These are phyloP conservation scores for Ascochyta clinopodiicola DNA, from an alignment of 2,329 filamentous ascomycete genomes.

Conservation along the genomic window DNA sequence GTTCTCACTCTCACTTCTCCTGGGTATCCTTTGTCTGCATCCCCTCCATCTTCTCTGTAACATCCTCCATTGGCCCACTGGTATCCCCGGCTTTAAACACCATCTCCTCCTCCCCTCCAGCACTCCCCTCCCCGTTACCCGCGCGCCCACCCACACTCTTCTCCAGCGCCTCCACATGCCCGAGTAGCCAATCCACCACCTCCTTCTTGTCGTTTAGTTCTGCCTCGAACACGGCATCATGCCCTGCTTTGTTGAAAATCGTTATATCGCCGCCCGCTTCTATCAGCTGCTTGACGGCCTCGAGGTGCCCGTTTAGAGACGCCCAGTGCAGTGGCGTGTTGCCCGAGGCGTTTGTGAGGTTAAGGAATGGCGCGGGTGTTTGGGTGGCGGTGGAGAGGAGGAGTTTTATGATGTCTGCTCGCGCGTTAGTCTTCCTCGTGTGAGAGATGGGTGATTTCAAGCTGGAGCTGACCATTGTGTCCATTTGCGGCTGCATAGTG, in stretches of 20 bases:
- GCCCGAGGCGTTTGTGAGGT: constrained; percentile 77
- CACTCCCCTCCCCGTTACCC: constrained; percentile 32
- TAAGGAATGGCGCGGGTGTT: constrained; percentile 58
- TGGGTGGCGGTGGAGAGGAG: constrained; percentile 48
- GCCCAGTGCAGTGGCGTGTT: constrained; percentile 97
- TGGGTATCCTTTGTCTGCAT: constrained; percentile 32
- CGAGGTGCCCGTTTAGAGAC: constrained; percentile 84
- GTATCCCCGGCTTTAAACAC: constrained; percentile 19
- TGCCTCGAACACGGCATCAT: constrained; percentile 64
- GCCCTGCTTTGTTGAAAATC: constrained; percentile 81
- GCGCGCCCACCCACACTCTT: constrained; percentile 46
- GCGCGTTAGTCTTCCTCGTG: too few species aligned
- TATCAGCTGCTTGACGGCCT: constrained; percentile 78
- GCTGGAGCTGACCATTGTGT: constrained; percentile 66
- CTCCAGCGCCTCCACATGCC: constrained; percentile 53
- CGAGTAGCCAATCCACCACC: constrained; percentile 57
- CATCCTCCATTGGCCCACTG: constrained; percentile 34
- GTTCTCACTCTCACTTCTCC: constrained; percentile 3
- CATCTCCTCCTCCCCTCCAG: constrained; percentile 23
- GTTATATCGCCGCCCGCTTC: constrained; percentile 78
- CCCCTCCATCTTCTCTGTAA: constrained; percentile 42
- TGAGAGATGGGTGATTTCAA: too few species aligned
- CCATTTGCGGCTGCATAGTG: constrained; percentile 96
- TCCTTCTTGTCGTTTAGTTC: constrained; percentile 58
- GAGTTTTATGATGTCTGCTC: constrained; percentile 42